Percentiles rank a stretch among this genome's conserved stretches.
Evolutionary conservation across 1,139 yeast genomes (phyloP).

Genomic region (Keqinozyma sinolaborantium): DNA sequence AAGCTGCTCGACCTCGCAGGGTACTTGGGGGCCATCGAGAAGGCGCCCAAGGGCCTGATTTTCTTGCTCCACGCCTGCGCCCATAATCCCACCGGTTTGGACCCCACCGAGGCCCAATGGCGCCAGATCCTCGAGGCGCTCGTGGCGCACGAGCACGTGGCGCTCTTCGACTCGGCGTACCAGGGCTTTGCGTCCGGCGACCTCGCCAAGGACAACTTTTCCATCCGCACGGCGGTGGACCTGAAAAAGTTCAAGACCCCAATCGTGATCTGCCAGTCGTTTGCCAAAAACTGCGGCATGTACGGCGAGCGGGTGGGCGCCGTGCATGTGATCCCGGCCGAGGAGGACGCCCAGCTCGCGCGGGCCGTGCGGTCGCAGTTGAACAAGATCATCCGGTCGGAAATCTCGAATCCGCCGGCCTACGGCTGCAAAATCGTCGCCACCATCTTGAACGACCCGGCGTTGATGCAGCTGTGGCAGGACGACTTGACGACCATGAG

Average conservation of each 20-base stretch:
- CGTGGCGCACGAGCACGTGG: slow-evolving; percentile 34
- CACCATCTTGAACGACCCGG: slow-evolving; percentile 62
- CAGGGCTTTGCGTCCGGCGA: slow-evolving; percentile 62
- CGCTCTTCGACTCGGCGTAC: slow-evolving; percentile 46
- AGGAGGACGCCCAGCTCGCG: slow-evolving; percentile 31
- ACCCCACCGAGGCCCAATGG: slow-evolving; percentile 46
- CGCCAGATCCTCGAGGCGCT: slow-evolving; percentile 35
- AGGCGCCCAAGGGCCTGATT: slow-evolving; percentile 75
- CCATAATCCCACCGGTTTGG: slow-evolving; percentile 51
- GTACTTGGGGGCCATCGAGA: slow-evolving; percentile 57
- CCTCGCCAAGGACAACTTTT: slow-evolving; percentile 78
- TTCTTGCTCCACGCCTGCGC: slow-evolving; percentile 56
- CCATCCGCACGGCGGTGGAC: slow-evolving; percentile 78
- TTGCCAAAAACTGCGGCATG: slow-evolving; percentile 96
- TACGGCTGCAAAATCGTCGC: slow-evolving; percentile 94
- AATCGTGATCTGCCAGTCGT: slow-evolving; percentile 83
- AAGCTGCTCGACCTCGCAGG: slow-evolving; percentile 69
- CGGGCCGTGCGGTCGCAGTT: slow-evolving; percentile 70
- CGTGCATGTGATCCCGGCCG: slow-evolving; percentile 64
- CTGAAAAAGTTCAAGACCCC: slow-evolving; percentile 42
- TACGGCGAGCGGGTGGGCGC: slow-evolving; percentile 98
- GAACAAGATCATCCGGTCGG: slow-evolving; percentile 73
- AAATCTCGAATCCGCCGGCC: slow-evolving; percentile 91
- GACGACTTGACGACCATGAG: slow-evolving; percentile 86
- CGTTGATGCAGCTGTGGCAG: slow-evolving; percentile 77